A percentile compares a stretch with the other conserved stretches of the same genome.
Evolutionary conservation across 495 filamentous ascomycete genomes (phyloP).

Genomic region (Penicillium riverlandense): DNA sequence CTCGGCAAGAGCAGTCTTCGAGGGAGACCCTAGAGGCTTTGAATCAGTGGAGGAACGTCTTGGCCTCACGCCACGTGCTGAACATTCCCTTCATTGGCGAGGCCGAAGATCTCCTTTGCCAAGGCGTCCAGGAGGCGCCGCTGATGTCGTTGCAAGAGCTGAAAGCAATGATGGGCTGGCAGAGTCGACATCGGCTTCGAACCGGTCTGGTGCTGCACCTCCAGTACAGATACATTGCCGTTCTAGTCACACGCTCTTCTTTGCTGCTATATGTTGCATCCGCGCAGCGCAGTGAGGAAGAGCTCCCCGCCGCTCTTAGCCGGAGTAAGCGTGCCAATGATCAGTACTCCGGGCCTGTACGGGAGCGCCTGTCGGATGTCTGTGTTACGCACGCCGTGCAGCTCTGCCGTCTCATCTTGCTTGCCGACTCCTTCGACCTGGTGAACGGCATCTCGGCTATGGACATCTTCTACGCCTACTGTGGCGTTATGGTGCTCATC

Average conservation of each 20-base stretch:
- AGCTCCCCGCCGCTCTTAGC: background rate
- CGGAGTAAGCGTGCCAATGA: too few species aligned
- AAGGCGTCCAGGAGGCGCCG: background rate
- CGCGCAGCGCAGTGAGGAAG: background rate
- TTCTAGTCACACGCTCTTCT: constrained; percentile 1
- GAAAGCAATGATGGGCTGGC: constrained; percentile 1
- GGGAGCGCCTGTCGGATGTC: background rate
- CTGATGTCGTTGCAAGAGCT: constrained; percentile 1
- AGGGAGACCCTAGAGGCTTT: too few species aligned
- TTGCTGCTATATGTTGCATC: constrained; percentile 1
- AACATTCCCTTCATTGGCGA: background rate
- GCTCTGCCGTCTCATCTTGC: constrained; percentile 2
- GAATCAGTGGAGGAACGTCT: too few species aligned
- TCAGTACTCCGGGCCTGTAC: too few species aligned
- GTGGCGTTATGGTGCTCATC: constrained; percentile 1
- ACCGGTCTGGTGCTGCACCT: background rate
- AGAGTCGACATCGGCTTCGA: constrained; percentile 1
- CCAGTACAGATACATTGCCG: constrained; percentile 1
- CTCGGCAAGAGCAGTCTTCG: constrained; percentile 2
- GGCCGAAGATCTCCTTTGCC: background rate
- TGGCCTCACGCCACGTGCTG: too few species aligned
- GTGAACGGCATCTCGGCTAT: constrained; percentile 2
- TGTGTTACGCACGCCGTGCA: constrained; percentile 1
- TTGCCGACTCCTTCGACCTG: constrained; percentile 1
- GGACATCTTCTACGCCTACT: constrained; percentile 1